phyloP scores from a whole-genome alignment of 2,329 filamentous ascomycete species.

The Penicillium sp. region DNA sequence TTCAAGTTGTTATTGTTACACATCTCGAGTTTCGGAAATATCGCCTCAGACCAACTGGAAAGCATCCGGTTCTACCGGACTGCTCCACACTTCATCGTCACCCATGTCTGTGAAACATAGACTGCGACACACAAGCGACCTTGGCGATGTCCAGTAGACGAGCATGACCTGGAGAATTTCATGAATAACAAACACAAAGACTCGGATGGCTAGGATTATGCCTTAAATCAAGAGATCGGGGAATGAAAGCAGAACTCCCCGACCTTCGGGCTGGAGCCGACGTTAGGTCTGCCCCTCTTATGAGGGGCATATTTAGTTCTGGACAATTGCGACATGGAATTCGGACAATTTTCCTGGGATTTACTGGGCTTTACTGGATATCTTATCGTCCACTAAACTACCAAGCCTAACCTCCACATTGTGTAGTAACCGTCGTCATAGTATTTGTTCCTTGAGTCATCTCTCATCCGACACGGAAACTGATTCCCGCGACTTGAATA shows the following conservation, averaged over 20 bases:
- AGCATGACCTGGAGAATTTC: neutral
- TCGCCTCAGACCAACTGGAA: neutral
- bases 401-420: neutral
- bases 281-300: neutral
- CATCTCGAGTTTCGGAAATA: neutral
- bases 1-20: neutral
- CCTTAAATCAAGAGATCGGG: neutral
- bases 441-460: neutral
- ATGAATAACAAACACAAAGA: neutral
- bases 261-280: neutral
- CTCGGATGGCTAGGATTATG: neutral
- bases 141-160: neutral
- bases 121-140: neutral
- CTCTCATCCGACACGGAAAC: conserved; percentile 5
- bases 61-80: neutral
- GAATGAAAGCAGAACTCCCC: neutral
- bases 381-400: neutral
- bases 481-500: neutral
- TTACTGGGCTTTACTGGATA: neutral
- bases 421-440: neutral
- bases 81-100: neutral
- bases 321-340: too few species aligned
- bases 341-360: neutral
- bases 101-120: neutral
- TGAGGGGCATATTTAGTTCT: neutral